Conservation (phyloP, 331 rosid species). For the Dryas integrifolia region DNA sequence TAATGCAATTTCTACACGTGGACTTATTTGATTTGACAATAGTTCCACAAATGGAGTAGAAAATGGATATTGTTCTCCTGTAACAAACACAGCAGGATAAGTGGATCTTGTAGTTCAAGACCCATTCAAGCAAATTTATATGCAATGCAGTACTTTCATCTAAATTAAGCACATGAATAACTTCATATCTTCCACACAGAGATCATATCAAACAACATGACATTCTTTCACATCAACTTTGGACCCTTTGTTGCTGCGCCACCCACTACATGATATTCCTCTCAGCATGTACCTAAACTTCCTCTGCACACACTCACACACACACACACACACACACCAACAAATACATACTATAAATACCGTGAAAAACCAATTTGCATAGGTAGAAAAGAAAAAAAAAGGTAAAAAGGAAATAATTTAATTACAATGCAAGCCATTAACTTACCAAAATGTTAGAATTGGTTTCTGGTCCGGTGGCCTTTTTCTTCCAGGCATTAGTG, state of each 20-base stretch:
- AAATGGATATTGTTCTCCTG: constrained; percentile 5
- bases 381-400: background rate
- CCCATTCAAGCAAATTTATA: constrained; percentile 6
- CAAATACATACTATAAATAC: background rate
- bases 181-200: background rate
- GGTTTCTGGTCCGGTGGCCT: constrained; percentile 18
- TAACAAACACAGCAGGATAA: constrained; percentile 2
- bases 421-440: background rate
- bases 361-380: constrained; percentile 6
- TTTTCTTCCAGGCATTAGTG: constrained; percentile 19
- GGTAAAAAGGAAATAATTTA: background rate
- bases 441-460: constrained; percentile 35
- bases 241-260: constrained; percentile 28
- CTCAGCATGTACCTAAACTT: constrained; percentile 43
- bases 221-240: constrained; percentile 12
- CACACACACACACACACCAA: background rate
- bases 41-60: constrained; percentile 6
- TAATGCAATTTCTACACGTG: background rate
- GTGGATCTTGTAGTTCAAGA: constrained; percentile 10
- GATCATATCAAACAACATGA: background rate
- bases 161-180: background rate
- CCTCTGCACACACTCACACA: constrained; percentile 30
- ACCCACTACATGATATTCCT: constrained; percentile 34
- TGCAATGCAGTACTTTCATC: background rate
- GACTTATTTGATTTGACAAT: constrained; percentile 4